Evolutionary conservation across 768 basidiomycete species (phyloP).

Genomic region (Mrakia blollopis): DNA sequence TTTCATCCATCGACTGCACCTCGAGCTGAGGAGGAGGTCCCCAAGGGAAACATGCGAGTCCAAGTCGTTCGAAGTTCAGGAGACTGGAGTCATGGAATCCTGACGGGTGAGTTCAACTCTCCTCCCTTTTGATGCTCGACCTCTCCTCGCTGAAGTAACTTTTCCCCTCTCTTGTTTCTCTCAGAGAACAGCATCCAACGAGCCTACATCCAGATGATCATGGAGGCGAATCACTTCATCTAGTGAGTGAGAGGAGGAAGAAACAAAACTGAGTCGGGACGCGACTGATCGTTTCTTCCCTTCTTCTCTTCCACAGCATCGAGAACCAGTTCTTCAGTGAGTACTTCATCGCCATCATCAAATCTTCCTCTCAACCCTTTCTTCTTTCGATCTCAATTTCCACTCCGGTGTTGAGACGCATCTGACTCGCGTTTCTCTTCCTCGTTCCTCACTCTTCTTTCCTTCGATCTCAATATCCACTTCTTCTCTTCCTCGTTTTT

Average conservation of each 20-base stretch:
- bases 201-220: conserved; percentile 70
- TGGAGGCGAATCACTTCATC: conserved; percentile 78
- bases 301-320: conserved; percentile 47
- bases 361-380: too few species aligned
- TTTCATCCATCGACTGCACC: conserved; percentile 41
- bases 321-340: conserved; percentile 48
- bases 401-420: too few species aligned
- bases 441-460: too few species aligned
- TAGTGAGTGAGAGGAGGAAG: conserved; percentile 46
- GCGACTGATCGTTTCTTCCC: too few species aligned
- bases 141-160: not conserved
- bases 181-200: conserved; percentile 56
- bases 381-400: too few species aligned
- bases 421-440: too few species aligned
- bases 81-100: conserved; percentile 91
- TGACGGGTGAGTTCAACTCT: conserved; percentile 49
- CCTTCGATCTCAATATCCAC: too few species aligned
- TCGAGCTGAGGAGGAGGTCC: conserved; percentile 41
- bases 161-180: not conserved
- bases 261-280: too few species aligned
- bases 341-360: too few species aligned
- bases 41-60: conserved; percentile 56
- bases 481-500: too few species aligned
- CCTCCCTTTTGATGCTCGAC: not conserved
- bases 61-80: conserved; percentile 80